Evolutionary conservation across 495 filamentous ascomycete genomes (phyloP), one percentile per base, ranked within the genome.

Genomic region (Saxophila tyrrhenica): DNA sequence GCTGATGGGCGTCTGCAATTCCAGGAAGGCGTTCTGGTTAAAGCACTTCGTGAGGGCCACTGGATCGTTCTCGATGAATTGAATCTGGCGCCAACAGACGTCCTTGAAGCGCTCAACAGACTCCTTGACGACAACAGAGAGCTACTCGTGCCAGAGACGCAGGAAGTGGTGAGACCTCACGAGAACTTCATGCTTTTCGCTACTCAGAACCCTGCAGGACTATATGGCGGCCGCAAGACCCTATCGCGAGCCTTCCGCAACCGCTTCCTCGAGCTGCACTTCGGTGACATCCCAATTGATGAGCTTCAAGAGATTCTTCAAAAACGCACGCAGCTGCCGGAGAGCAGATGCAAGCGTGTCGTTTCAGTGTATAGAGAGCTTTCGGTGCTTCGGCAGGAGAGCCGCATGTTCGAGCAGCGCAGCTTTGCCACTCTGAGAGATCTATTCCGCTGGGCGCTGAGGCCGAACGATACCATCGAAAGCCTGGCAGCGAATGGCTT

Each of bases 1-100:
- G 71, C 81, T 3, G 85, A 89, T 62, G 94, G 94, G 10, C 83
- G 84, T 51, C 74, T 99, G 48, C 77, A 73, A 16, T 99, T 94
- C 59, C 88, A 95, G 68, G 94, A 99, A 66, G 94, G 94, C 45
- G 72, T 95, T n/a, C 70, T 99, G 23, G 90, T 97, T 1, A 84
- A 90, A 64, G 94, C 94, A 13, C 74, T 99, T 57, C 75, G 92
- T 53, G 81, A 95, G 65, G 94, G 94, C 1, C 84, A 94, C 54
- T 99, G 94, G 94, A 91, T 99, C 57, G 90, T 97, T 29, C 80
- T 99, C 5, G 94, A 99, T 66, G 94, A 99, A 63, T 76, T 99
- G 24, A 99, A 99, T 64, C 69, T 99, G 54, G 94, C 94, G 0
- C 91, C 92, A 2, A 95, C 89, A 0, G 94, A 99, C 71, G 89